Percentiles rank a stretch among this genome's conserved stretches.
Conservation (phyloP, 257 asterid species). For the Solanum pennellii region DNA sequence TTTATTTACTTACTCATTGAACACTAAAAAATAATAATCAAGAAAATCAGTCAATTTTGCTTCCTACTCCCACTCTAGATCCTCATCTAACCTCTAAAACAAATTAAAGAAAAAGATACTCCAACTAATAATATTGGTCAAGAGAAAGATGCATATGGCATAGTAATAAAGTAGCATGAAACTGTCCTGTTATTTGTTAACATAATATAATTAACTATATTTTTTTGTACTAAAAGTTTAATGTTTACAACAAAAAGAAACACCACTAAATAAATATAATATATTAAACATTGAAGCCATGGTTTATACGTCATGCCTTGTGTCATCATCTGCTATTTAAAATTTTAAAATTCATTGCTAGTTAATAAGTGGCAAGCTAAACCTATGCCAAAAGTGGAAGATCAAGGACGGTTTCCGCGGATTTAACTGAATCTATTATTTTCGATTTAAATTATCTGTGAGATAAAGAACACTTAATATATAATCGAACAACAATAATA, state of each 20-base stretch:
- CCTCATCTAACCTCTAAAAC: neutral
- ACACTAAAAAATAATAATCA: neutral
- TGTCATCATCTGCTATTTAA: neutral
- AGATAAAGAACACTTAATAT: neutral
- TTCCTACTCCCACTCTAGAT: neutral
- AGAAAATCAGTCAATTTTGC: neutral
- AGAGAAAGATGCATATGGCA: neutral
- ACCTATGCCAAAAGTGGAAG: neutral
- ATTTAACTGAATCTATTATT: neutral
- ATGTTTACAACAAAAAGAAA: neutral
- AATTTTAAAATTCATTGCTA: neutral
- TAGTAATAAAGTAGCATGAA: neutral
- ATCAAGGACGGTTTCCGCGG: neutral
- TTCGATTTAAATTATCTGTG: rapidly evolving
- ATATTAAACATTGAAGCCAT: neutral
- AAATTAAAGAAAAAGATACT: neutral
- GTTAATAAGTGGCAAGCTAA: neutral
- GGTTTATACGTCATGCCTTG: neutral
- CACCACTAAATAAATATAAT: neutral
- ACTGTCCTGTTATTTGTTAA: neutral
- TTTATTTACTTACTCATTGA: neutral
- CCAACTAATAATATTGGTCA: neutral
- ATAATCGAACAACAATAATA: neutral
- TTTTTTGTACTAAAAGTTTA: neutral
- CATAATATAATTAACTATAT: neutral